Evolutionary conservation across 2,329 filamentous ascomycete species (phyloP).

Genomic region (Botrytis elliptica): DNA sequence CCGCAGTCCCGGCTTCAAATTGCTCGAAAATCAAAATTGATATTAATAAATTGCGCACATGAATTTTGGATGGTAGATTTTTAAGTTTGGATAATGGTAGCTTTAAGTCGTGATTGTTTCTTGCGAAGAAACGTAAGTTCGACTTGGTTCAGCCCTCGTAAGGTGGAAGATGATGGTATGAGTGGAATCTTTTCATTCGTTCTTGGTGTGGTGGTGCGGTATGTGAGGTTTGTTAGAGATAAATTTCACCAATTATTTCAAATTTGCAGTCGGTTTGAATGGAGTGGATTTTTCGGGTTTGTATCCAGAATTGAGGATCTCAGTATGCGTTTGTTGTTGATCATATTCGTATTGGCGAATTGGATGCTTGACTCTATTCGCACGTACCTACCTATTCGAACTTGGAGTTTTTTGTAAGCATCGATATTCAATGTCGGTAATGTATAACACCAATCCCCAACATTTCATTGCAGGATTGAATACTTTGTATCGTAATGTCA

Average conservation of each 20-base stretch:
- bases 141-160: not conserved
- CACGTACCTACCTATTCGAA: not conserved
- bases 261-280: not conserved
- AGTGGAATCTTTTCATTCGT: not conserved
- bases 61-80: not conserved
- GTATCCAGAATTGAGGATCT: not conserved
- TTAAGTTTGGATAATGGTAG: not conserved
- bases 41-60: not conserved
- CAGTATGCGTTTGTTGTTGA: not conserved
- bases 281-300: not conserved
- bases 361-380: not conserved
- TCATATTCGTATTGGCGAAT: not conserved
- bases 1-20: not conserved
- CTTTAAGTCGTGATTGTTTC: not conserved
- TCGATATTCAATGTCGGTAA: not conserved
- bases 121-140: not conserved
- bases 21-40: not conserved
- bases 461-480: not conserved
- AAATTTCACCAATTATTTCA: not conserved
- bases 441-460: too few relatives aligned
- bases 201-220: not conserved
- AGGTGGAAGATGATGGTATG: not conserved
- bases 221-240: accelerated
- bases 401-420: not conserved
- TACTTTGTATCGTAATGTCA: not conserved